Percentiles rank a stretch among this genome's conserved stretches.
These are phyloP conservation scores for Solanum microdontum DNA, from an alignment of 257 asterid genomes.

Conservation along the genomic window DNA sequence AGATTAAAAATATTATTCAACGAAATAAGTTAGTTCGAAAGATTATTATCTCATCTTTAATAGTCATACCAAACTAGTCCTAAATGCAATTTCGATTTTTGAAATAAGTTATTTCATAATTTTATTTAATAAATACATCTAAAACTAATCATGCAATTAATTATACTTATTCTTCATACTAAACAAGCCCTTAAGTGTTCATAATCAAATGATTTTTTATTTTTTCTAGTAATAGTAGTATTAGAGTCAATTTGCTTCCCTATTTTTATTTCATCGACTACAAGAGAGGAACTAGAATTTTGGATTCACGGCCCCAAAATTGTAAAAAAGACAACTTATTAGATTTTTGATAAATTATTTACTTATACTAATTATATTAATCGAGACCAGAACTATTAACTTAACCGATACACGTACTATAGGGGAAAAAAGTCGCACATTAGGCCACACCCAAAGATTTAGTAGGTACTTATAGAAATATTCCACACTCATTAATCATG, in stretches of 20 bases:
- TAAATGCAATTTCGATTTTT: neutral
- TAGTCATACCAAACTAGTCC: neutral
- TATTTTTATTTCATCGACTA: neutral
- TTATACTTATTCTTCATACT: neutral
- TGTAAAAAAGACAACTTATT: neutral
- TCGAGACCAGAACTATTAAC: no score
- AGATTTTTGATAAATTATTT: no score
- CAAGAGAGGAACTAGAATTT: no score
- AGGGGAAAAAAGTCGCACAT: neutral
- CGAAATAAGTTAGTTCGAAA: rapidly evolving
- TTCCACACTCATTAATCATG: neutral
- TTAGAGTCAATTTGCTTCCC: neutral
- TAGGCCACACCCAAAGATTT: neutral
- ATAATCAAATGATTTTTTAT: neutral
- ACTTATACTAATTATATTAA: no score
- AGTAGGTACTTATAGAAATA: neutral
- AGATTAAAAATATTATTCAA: no score
- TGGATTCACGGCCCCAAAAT: no score
- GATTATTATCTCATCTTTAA: no score
- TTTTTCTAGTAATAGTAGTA: no score
- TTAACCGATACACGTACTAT: neutral
- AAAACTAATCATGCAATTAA: neutral
- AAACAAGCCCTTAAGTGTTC: neutral
- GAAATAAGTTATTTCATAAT: neutral
- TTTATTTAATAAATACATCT: neutral